Conservation (phyloP, 805 yeast species). For the Ascoidea tarda region DNA sequence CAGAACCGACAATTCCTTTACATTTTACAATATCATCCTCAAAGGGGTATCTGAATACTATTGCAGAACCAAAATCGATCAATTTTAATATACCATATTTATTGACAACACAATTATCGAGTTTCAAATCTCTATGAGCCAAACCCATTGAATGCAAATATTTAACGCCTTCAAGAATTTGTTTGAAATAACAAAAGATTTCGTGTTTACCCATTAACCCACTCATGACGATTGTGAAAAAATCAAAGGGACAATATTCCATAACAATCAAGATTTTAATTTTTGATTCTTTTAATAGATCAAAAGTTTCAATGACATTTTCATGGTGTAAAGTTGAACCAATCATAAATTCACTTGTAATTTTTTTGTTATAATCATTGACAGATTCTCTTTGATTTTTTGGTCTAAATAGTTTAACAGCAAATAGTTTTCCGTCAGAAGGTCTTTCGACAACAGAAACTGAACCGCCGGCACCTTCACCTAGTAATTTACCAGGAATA, state of each 20-base stretch:
- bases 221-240: slow-evolving; percentile 86
- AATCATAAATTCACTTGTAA: slow-evolving; percentile 68
- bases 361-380: slow-evolving; percentile 61
- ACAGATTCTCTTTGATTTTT: slow-evolving; percentile 48
- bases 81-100: slow-evolving; percentile 64
- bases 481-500: slow-evolving; percentile 56
- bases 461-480: slow-evolving; percentile 92
- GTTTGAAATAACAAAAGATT: slow-evolving; percentile 70
- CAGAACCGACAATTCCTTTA: slow-evolving; percentile 86
- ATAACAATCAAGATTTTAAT: slow-evolving; percentile 58
- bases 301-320: slow-evolving; percentile 71
- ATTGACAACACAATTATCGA: slow-evolving; percentile 86
- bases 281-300: slow-evolving; percentile 52
- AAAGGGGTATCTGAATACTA: slow-evolving; percentile 59
- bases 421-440: slow-evolving; percentile 50
- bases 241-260: slow-evolving; percentile 89
- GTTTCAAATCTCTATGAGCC: slow-evolving; percentile 85
- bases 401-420: slow-evolving; percentile 76
- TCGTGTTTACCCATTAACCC: slow-evolving; percentile 64
- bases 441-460: slow-evolving; percentile 65
- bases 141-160: slow-evolving; percentile 73
- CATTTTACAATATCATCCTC: slow-evolving; percentile 47
- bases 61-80: slow-evolving; percentile 91
- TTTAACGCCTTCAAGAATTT: slow-evolving; percentile 58
- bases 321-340: slow-evolving; percentile 70